Evolutionary conservation across 768 basidiomycete species (phyloP).

Genomic region (Hirschioporus abietinus): DNA sequence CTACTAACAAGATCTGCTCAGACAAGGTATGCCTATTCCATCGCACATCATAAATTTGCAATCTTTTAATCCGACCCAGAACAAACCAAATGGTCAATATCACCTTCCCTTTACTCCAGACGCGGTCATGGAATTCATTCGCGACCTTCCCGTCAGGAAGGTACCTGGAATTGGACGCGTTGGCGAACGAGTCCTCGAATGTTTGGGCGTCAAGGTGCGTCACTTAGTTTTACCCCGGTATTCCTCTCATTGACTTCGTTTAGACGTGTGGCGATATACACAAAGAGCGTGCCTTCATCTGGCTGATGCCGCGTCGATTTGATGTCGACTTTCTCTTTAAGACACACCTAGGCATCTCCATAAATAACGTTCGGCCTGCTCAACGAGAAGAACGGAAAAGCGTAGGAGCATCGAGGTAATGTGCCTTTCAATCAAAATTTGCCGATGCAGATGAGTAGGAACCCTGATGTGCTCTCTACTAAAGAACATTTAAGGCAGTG

Average conservation of each 20-base stretch:
- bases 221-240: constrained; percentile 56
- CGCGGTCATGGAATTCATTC: constrained; percentile 72
- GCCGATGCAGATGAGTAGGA: constrained; percentile 7
- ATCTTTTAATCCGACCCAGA: constrained; percentile 41
- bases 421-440: constrained; percentile 2
- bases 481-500: constrained; percentile 75
- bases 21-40: constrained; percentile 56
- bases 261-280: constrained; percentile 91
- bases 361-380: constrained; percentile 72
- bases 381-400: constrained; percentile 83
- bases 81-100: constrained; percentile 94
- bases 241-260: background rate
- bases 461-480: background rate
- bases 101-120: constrained; percentile 60
- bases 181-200: constrained; percentile 80
- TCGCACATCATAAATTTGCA: constrained; percentile 6
- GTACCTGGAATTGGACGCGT: constrained; percentile 90
- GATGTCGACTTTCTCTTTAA: constrained; percentile 71
- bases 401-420: constrained; percentile 83
- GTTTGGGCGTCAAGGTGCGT: constrained; percentile 88
- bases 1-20: constrained; percentile 70
- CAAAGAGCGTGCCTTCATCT: constrained; percentile 62
- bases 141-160: constrained; percentile 76
- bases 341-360: constrained; percentile 81
- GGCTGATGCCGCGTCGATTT: constrained; percentile 84